Evolutionary conservation across 1,139 yeast species (phyloP).

Genomic region (Candida labiduridarum): DNA sequence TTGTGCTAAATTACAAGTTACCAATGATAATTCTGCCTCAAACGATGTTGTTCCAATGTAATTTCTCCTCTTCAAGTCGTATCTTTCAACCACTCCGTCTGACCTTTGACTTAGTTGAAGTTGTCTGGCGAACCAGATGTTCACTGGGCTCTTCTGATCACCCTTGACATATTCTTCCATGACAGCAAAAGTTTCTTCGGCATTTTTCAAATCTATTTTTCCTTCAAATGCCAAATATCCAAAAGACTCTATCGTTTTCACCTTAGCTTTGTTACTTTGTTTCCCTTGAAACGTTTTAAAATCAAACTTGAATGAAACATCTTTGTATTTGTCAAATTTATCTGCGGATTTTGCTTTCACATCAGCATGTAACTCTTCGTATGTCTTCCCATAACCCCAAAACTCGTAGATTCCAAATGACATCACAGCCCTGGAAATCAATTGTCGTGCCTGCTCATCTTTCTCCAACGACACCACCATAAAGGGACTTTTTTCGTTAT

Average conservation of each 20-base stretch:
- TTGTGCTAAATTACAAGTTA: conserved; percentile 85
- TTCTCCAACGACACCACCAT: conserved; percentile 61
- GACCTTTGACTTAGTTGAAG: conserved; percentile 67
- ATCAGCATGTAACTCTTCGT: conserved; percentile 59
- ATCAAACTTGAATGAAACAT: conserved; percentile 75
- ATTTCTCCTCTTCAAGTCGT: conserved; percentile 79
- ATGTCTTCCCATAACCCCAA: conserved; percentile 70
- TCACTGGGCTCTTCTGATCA: conserved; percentile 55
- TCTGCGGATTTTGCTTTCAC: conserved; percentile 38
- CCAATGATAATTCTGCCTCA: conserved; percentile 84
- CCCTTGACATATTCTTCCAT: conserved; percentile 73
- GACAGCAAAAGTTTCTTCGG: conserved; percentile 72
- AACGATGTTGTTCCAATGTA: conserved; percentile 96
- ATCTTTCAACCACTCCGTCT: conserved; percentile 64
- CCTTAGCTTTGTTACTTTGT: conserved; percentile 54
- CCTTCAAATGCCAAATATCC: conserved; percentile 74
- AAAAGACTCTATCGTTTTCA: conserved; percentile 71
- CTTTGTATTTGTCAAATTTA: conserved; percentile 36
- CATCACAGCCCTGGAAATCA: conserved; percentile 69
- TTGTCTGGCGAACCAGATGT: conserved; percentile 76
- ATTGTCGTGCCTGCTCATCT: conserved; percentile 66
- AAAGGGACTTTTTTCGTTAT: conserved; percentile 68
- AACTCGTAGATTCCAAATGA: conserved; percentile 80
- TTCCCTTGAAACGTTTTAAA: conserved; percentile 76
- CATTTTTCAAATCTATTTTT: conserved; percentile 72